phyloP scores from a whole-genome alignment of 2,329 filamentous ascomycete species.

The Colletotrichum phormii region DNA sequence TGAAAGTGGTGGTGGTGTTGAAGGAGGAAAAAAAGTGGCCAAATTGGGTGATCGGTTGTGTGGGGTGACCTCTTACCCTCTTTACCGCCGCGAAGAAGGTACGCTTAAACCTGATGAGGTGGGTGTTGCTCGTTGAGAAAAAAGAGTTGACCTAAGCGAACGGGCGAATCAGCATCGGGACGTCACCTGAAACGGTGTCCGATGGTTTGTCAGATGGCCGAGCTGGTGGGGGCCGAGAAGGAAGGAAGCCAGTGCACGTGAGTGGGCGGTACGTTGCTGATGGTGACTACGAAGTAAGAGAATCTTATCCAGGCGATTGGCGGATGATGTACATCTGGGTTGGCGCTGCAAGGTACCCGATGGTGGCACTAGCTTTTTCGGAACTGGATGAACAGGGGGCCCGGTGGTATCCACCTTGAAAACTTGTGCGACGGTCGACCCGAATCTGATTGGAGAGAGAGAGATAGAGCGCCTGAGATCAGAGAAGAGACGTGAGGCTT shows the following conservation, averaged over 20 bases:
- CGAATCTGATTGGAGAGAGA: too few species aligned
- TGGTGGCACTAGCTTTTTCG: neutral
- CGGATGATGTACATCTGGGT: slow-evolving; percentile 29
- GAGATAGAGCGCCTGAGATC: too few species aligned
- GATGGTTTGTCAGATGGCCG: slow-evolving; percentile 32
- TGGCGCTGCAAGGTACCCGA: slow-evolving; percentile 36
- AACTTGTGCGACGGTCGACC: neutral
- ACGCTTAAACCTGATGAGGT: neutral
- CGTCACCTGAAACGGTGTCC: slow-evolving; percentile 25
- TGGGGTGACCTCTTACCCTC: too few species aligned
- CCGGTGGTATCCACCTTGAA: neutral
- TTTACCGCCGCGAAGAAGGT: slow-evolving; percentile 4
- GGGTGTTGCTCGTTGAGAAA: neutral
- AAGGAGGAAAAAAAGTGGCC: too few species aligned
- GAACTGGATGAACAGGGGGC: neutral
- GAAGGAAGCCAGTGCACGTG: too few species aligned
- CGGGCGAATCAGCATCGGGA: slow-evolving; percentile 27
- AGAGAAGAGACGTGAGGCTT: neutral
- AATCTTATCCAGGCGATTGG: slow-evolving; percentile 23
- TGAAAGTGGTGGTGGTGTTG: too few species aligned
- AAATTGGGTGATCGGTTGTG: too few species aligned
- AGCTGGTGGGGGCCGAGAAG: neutral
- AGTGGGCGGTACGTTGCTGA: neutral
- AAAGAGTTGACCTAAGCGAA: neutral
- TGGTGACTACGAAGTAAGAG: neutral